Evolutionary conservation across 768 basidiomycete species (phyloP).

Genomic region (Polyporus arcularius): DNA sequence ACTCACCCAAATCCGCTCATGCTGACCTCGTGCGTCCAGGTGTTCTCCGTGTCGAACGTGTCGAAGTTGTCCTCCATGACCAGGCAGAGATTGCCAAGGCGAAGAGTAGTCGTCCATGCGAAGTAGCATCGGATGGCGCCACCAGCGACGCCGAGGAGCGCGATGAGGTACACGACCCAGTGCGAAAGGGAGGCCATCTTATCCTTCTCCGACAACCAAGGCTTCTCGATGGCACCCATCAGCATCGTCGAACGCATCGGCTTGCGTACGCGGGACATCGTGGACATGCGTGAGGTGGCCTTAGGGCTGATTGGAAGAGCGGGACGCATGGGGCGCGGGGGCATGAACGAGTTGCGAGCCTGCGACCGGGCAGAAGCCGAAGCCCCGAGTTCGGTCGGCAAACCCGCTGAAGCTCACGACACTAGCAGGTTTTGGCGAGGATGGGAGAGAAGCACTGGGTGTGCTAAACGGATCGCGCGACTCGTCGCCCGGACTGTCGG

Average conservation of each 20-base stretch:
- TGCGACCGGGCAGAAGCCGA: conserved; percentile 10
- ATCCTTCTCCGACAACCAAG: conserved; percentile 59
- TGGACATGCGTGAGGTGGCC: conserved; percentile 14
- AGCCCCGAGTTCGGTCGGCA: conserved; percentile 1
- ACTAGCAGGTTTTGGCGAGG: conserved; percentile 37
- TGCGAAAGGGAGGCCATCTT: conserved; percentile 54
- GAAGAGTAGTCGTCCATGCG: conserved; percentile 53
- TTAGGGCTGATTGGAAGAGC: conserved; percentile 1
- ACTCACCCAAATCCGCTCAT: conserved; percentile 82
- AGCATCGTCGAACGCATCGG: conserved; percentile 36
- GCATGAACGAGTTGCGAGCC: conserved; percentile 28
- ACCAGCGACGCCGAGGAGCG: conserved; percentile 53
- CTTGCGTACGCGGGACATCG: conserved; percentile 20
- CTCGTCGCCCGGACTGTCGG: conserved; percentile 2
- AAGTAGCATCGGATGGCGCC: conserved; percentile 59
- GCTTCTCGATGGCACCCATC: conserved; percentile 45
- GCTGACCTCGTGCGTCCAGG: conserved; percentile 74
- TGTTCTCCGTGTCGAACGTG: conserved; percentile 53
- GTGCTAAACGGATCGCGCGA: conserved; percentile 26
- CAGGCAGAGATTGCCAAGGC: conserved; percentile 56
- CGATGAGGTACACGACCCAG: conserved; percentile 56
- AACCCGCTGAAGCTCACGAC: conserved; percentile 42
- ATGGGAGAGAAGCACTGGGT: conserved; percentile 23
- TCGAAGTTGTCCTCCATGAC: conserved; percentile 80
- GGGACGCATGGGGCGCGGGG: conserved; percentile 20